These are phyloP conservation scores for Penicillium tannophilum DNA, from an alignment of 495 filamentous ascomycete species.

Conservation along the genomic window DNA sequence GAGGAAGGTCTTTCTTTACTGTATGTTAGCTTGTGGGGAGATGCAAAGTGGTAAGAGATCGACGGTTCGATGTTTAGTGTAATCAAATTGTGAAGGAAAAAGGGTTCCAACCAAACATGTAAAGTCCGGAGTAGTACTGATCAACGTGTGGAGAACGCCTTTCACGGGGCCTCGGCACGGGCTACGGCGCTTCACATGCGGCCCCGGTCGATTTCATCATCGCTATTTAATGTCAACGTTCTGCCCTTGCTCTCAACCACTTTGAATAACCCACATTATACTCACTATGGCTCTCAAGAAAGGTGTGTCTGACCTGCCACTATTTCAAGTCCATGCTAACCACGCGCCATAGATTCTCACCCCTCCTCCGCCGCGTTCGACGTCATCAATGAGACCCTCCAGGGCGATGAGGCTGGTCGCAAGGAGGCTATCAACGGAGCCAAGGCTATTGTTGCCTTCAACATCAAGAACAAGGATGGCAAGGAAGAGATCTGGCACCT, in stretches of 20 bases:
- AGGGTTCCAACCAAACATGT: too few relatives aligned
- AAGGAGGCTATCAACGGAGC: slow-evolving; percentile 87
- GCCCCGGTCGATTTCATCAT: slow-evolving; percentile 16
- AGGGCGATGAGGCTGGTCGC: slow-evolving; percentile 67
- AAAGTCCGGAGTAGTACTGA: too few relatives aligned
- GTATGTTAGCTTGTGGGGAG: neutral
- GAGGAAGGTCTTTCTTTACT: neutral
- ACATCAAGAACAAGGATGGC: slow-evolving; percentile 81
- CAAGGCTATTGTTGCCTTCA: slow-evolving; percentile 88
- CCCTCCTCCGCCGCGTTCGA: slow-evolving; percentile 93
- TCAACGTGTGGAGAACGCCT: too few relatives aligned
- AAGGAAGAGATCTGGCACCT: slow-evolving; percentile 88
- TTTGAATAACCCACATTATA: neutral
- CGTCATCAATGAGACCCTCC: slow-evolving; percentile 74
- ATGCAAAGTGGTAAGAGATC: neutral
- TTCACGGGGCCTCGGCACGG: too few relatives aligned
- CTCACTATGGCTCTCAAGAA: slow-evolving; percentile 80
- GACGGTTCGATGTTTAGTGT: neutral
- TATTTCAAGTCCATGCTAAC: neutral
- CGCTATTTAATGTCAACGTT: slow-evolving; percentile 5
- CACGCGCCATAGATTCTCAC: slow-evolving; percentile 65
- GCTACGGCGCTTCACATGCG: neutral
- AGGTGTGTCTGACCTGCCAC: slow-evolving; percentile 47
- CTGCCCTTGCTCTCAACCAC: slow-evolving; percentile 4
- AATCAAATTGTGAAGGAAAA: too few relatives aligned